Base-by-base conservation (phyloP, 371 early-diverging fungal species). In the Mortierella polycephala region DNA sequence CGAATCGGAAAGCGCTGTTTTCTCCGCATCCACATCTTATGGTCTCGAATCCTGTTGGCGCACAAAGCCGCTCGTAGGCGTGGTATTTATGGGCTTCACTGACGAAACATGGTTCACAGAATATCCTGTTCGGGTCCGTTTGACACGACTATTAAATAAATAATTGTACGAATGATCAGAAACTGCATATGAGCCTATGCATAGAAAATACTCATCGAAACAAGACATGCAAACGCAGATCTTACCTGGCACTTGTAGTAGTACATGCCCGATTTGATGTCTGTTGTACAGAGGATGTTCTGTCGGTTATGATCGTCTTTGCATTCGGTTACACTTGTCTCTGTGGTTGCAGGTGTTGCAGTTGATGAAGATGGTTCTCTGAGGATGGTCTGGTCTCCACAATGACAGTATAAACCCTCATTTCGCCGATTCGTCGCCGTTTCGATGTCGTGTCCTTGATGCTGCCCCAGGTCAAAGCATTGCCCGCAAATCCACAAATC, bases 81-180 rank as follows among this genome's bases (percentile, higher is more conserved):
- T 79, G 80, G 0, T 59, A 73, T 21, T 73, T 64, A 11, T 79
- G 80, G 0, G 80, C 80, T 14, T 66, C 80, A 54, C 53, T 53
- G 47, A 73, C 37, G 37, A 79, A 79, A 64, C 80, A 79, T 1
- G 59, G 47, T 44, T 79, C 80, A 12, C 80, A 79, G 18, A 79
- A 64, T 1, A 79, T 23, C 1, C 67, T 45, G 7, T 20, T 51
- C 0, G 60, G 40, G 37, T 73, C 70, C 51, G 67, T 73, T 40
- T 69, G 70, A n/a, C 80, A 79, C 14, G 80, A 57, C 80, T 79
- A 50, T 37, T 46, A 46, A 5, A 39, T 42, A 16, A 37, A 40
- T n/a, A 58, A 58, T 1, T 37, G 20, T 5, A 37, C 16, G 57
- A 47, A 2, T 16, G 18, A 6, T 14, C 21, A 40, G 11, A 2